Evolutionary conservation across 2,329 filamentous ascomycete genomes (phyloP).

Genomic region (Fusarium lateritium): DNA sequence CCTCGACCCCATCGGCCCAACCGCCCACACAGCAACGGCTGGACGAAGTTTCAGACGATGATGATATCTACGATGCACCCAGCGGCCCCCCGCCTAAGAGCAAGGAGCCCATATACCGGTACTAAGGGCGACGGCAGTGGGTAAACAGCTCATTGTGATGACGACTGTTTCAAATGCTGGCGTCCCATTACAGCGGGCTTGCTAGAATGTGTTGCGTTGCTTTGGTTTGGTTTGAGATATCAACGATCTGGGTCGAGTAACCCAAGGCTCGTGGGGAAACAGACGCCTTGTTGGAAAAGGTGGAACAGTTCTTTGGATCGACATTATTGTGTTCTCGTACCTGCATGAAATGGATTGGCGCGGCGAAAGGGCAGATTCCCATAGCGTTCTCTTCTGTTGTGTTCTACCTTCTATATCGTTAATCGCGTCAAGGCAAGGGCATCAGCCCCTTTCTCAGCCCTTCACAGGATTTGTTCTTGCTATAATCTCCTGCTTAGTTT

Average conservation of each 20-base stretch:
- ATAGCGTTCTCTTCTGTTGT: slow-evolving; percentile 44
- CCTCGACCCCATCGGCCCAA: slow-evolving; percentile 34
- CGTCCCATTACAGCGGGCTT: not conserved
- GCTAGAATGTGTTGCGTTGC: not conserved
- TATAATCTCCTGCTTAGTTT: not conserved
- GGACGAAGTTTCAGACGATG: slow-evolving; percentile 53
- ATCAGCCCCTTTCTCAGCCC: slow-evolving; percentile 15
- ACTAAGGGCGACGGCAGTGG: slow-evolving; percentile 39
- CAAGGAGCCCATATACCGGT: slow-evolving; percentile 57
- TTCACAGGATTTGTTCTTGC: not conserved
- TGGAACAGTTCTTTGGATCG: slow-evolving; percentile 33
- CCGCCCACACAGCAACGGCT: slow-evolving; percentile 37
- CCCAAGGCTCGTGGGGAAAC: not conserved
- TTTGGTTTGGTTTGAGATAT: slow-evolving; percentile 16
- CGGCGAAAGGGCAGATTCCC: slow-evolving; percentile 46
- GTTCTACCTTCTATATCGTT: slow-evolving; percentile 32
- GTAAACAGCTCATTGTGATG: not conserved
- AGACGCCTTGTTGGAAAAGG: slow-evolving; percentile 23
- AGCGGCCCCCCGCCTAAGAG: slow-evolving; percentile 52
- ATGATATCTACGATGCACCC: slow-evolving; percentile 58
- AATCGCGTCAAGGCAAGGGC: slow-evolving; percentile 19
- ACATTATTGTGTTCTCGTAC: slow-evolving; percentile 27
- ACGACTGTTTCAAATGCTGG: not conserved
- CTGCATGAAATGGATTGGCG: slow-evolving; percentile 44
- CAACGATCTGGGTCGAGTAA: not conserved